phyloP scores from a whole-genome alignment of 495 filamentous ascomycete species.

The Trichoderma asperelloides region DNA sequence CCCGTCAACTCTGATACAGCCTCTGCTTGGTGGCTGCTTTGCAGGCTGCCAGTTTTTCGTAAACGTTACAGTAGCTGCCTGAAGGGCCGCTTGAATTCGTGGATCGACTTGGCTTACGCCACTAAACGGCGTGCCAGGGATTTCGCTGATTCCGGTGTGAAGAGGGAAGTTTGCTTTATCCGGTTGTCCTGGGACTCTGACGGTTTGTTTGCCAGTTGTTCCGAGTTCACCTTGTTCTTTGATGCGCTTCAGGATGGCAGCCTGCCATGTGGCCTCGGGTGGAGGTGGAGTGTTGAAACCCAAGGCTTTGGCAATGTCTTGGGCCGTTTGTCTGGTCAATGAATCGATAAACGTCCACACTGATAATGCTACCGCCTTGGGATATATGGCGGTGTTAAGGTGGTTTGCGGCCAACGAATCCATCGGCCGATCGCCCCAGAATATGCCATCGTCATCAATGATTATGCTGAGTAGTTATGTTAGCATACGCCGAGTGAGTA shows the following conservation, averaged over 20 bases:
- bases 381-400: constrained; percentile 26
- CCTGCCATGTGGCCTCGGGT: constrained; percentile 14
- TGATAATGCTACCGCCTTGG: constrained; percentile 23
- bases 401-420: constrained; percentile 23
- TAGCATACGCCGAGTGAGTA: constrained; percentile 1
- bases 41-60: constrained; percentile 7
- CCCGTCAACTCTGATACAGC: constrained; percentile 4
- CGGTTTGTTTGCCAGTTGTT: not conserved
- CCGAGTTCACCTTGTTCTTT: constrained; percentile 1
- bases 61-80: constrained; percentile 1
- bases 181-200: not conserved
- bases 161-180: not conserved
- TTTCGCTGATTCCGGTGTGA: not conserved
- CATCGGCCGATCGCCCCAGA: constrained; percentile 19
- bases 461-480: constrained; percentile 18
- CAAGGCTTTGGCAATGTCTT: constrained; percentile 20
- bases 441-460: constrained; percentile 25
- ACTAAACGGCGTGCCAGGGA: not conserved
- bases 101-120: constrained; percentile 6
- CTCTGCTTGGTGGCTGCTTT: not conserved
- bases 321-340: constrained; percentile 19
- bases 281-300: constrained; percentile 20
- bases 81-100: not conserved
- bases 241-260: constrained; percentile 13
- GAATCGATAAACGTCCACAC: constrained; percentile 26